phyloP scores from a whole-genome alignment of 176 grass and related monocot genomes.

The Themeda triandra region DNA sequence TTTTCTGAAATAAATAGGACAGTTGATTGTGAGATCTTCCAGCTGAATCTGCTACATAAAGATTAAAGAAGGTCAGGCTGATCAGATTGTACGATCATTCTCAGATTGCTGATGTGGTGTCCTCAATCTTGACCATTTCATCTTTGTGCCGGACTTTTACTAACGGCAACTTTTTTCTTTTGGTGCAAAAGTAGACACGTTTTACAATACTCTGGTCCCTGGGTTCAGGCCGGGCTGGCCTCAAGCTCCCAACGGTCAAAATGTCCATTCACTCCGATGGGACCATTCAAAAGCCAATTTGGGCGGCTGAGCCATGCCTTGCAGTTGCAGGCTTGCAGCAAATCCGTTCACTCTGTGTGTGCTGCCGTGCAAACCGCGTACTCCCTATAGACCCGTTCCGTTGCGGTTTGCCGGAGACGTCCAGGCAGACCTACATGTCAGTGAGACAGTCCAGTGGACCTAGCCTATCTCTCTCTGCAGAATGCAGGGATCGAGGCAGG shows the following conservation, averaged over 20 bases:
- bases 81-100: too few species aligned
- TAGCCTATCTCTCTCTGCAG: not conserved
- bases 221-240: not conserved
- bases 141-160: too few species aligned
- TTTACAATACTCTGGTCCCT: not conserved
- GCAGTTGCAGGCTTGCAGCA: not conserved
- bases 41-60: too few species aligned
- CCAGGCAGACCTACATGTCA: rapidly evolving
- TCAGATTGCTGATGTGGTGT: too few species aligned
- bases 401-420: rapidly evolving
- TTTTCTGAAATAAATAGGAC: too few species aligned
- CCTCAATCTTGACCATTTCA: too few species aligned
- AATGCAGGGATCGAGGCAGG: slow-evolving; percentile 20
- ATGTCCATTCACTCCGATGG: not conserved
- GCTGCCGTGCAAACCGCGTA: not conserved
- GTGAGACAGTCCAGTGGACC: rapidly evolving
- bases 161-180: too few species aligned
- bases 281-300: too few species aligned
- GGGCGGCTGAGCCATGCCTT: not conserved
- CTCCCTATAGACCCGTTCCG: not conserved
- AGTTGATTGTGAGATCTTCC: too few species aligned
- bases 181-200: too few species aligned
- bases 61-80: too few species aligned
- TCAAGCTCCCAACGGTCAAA: slow-evolving; percentile 30
- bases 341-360: too few species aligned